Evolutionary conservation across 805 yeast genomes (phyloP), one percentile per base, ranked within the genome.

Genomic region (Maudiozyma barnettii): DNA sequence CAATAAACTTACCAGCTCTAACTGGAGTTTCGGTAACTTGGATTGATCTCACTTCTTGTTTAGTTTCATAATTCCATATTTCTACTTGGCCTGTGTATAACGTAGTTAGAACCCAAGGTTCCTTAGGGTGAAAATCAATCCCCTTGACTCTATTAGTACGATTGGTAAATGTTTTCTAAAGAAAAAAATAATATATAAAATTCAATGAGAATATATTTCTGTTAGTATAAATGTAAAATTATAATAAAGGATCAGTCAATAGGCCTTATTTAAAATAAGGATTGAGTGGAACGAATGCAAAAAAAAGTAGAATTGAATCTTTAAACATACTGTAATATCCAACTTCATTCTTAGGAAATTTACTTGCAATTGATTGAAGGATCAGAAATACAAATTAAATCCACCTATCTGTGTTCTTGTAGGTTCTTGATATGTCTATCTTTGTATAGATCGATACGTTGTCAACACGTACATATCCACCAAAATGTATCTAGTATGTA

Each of bases 101-200:
- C n/a, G 96, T 88, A 46, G 91, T 82, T 60, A 89, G 73, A 45
- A 89, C 81, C 98, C 98, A 91, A 46, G 99, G 98, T 67, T 93
- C 99, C 19, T 90, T 75, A 21, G 99, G 99, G 66, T 93, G 99
- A 75, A 93, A 85, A 69, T 93, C 99, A 62, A 93, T 84, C 44
- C 96, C 97, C 69, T 93, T 93, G 64, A 93, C 97, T 66, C 99
- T 82, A 66, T 90, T 97, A 37, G 97, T 83, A 60, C 96, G 86
- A 52, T 93, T 79, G 56, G 88, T 83, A 68, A 90, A 86, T 64
- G 74, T 70, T 69, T 47, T 49, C 45, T 66, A 61, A 26, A 26
- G 7, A 16, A 18, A 40, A 40, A 14, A 40, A 26, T 6, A 31
- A 36, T 18, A 8, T n/a, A 18, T 7, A 18, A 4, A 18, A 18